Evolutionary conservation across 1,284 basidiomycete species (phyloP), one percentile per base, ranked within the genome.

Genomic region (Gomphus sp.): DNA sequence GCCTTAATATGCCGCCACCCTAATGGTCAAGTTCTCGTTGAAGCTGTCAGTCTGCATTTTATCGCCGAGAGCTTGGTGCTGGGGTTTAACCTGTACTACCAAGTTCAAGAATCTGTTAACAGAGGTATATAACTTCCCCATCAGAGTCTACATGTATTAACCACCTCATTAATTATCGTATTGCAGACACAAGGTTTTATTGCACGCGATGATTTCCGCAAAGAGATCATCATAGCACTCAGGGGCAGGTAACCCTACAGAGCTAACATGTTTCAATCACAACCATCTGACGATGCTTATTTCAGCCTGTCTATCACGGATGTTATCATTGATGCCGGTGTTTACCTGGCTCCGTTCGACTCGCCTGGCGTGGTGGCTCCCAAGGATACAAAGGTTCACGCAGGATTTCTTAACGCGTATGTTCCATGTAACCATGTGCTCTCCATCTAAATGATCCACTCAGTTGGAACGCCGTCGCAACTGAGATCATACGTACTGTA

Each of bases 381-480:
- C 47, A 28, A 31, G 22, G 52, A 44, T n/a, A 45, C 52, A 45
- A 10, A 3, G 11, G 58, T 55, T 8, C 58, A 59, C 22, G 44
- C 37, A 12, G 52, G 58, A 18, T 59, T 59, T 41, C 58, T 59
- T 4, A 59, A n/a, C 44, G 58, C 33, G 58, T 59, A 43, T 14
- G 52, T 34, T n/a, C 14, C 22, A 10, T 0, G 25, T 44, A 10
- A 33, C 31, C 39, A 41, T 50, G 28, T 2, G 47, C 14, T 12
- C 5, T 10, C 2, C 37, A 12, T n/a, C 3, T 47, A 4, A 47
- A n/a, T 47, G 10, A 22, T 12, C n/a, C n/a, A n/a, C n/a, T 6
- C 43, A 59, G 58, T 2, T 65, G 65, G 62, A 72, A 78, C 58
- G 73, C 77, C 2, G 70, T 80, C 55, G 73, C 73, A 6, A 62